phyloP scores from a whole-genome alignment of 1,284 basidiomycete genomes.

The Cutaneotrichosporon sp. region DNA sequence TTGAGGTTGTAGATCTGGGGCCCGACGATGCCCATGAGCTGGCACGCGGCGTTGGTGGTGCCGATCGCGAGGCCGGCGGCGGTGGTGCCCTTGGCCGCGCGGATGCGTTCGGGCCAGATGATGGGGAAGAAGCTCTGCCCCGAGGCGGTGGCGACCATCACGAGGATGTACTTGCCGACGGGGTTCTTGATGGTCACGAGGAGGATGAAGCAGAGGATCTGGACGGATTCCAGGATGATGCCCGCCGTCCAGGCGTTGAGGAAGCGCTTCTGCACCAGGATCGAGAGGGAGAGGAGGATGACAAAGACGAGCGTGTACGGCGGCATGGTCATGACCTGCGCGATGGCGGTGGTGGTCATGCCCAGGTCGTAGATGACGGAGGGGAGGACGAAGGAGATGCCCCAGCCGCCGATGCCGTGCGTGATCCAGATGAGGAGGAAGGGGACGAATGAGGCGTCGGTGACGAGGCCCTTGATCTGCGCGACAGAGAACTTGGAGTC shows the following conservation, averaged over 20 bases:
- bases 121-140: constrained; percentile 16
- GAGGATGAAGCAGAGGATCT: constrained; percentile 18
- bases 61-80: constrained; percentile 17
- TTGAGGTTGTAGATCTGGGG: constrained; percentile 18
- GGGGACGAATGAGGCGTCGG: constrained; percentile 8
- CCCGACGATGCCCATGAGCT: constrained; percentile 18
- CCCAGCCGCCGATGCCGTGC: constrained; percentile 21
- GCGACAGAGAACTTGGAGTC: constrained; percentile 1
- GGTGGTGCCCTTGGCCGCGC: constrained; percentile 12
- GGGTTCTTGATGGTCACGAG: constrained; percentile 7
- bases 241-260: constrained; percentile 12
- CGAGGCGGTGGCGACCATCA: constrained; percentile 16
- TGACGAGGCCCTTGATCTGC: constrained; percentile 5
- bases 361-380: constrained; percentile 19
- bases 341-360: constrained; percentile 13
- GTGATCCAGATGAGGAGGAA: constrained; percentile 19
- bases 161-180: constrained; percentile 14
- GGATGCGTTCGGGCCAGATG: constrained; percentile 19
- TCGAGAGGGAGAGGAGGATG: constrained; percentile 14
- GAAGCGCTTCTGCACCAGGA: constrained; percentile 2
- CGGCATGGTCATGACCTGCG: constrained; percentile 22
- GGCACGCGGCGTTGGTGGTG: constrained; percentile 5
- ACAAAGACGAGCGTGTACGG: constrained; percentile 23
- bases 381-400: constrained; percentile 19
- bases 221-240: not conserved